Base-by-base conservation (phyloP, 2,329 filamentous ascomycete species). In the Periconia digitata region DNA sequence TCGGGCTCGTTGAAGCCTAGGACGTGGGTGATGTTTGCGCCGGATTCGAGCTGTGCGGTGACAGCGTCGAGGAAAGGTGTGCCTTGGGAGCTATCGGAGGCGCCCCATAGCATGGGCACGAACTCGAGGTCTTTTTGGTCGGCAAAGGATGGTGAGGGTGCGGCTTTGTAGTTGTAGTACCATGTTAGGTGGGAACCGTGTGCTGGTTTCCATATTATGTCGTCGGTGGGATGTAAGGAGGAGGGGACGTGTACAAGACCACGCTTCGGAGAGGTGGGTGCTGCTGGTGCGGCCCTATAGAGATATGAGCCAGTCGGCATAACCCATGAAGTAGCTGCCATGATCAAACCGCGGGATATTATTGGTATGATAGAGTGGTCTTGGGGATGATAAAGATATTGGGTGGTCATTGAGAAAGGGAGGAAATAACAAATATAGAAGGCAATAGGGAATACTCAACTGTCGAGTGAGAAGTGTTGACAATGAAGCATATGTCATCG, bases 1-100 rank as follows among this genome's bases (percentile, higher is more conserved):
- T 92, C 87, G 0, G 89, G 89, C 65, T 94, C 89, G 70, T 94
- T 92, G 76, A 91, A 92, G 22, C 76, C 80, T n/a, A 92, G 74
- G 2, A 89, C 82, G 59, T 89, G 82, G 12, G 75, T 79, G 61
- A 92, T 83, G 54, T 85, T 84, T 54, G 73, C 78, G 32, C 75
- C 75, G 34, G 69, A 58, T 39, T 74, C 58, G 46, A 89, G 77
- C 43, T 85, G 75, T 1, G 59, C 54, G 58, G 76, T 79, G 34
- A 92, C 81, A 1, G 78, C 74, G 46, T 78, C 71, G 35, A 85
- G 76, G 68, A 92, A 92, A 0, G 77, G 74, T 32, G 27, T 10
- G 27, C n/a, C 24, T 0, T 79, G 84, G 63, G 76, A 72, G 22
- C 73, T 66, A 47, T 77, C 56, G 43, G 56, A 50, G 8, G 81